Conservation (phyloP, 441 rosid species). For the Pelargonium australe region DNA sequence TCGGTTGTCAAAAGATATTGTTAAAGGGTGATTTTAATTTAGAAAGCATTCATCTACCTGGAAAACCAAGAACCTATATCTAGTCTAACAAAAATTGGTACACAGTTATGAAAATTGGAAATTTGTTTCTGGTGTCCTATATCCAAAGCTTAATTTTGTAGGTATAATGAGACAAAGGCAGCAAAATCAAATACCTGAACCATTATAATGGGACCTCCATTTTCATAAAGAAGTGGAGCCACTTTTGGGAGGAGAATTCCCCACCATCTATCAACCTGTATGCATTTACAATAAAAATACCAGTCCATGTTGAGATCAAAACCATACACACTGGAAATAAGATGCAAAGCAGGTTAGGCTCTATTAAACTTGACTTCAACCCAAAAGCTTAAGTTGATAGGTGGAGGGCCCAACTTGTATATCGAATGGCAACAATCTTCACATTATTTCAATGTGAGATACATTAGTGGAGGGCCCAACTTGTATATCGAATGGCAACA, state of each 20-base stretch:
- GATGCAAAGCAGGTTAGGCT: too few species aligned
- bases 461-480: not conserved
- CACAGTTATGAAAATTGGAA: not conserved
- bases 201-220: slow-evolving; percentile 90
- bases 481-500: too few species aligned
- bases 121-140: not conserved
- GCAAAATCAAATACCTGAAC: slow-evolving; percentile 55
- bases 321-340: not conserved
- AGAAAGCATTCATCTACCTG: not conserved
- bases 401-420: too few species aligned
- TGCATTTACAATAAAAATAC: slow-evolving; percentile 17
- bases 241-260: slow-evolving; percentile 60
- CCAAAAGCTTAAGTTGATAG: too few species aligned
- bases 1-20: not conserved
- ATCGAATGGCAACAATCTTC: too few species aligned
- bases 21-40: not conserved
- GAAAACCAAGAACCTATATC: not conserved
- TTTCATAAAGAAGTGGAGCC: slow-evolving; percentile 58
- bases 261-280: slow-evolving; percentile 93
- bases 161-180: not conserved
- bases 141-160: not conserved
- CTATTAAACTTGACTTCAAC: too few species aligned
- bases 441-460: not conserved
- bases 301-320: slow-evolving; percentile 10
- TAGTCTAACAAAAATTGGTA: not conserved